Evolutionary conservation across 2,329 filamentous ascomycete species (phyloP), one percentile per base, ranked within the genome.

Genomic region (Fonsecaea monophora): DNA sequence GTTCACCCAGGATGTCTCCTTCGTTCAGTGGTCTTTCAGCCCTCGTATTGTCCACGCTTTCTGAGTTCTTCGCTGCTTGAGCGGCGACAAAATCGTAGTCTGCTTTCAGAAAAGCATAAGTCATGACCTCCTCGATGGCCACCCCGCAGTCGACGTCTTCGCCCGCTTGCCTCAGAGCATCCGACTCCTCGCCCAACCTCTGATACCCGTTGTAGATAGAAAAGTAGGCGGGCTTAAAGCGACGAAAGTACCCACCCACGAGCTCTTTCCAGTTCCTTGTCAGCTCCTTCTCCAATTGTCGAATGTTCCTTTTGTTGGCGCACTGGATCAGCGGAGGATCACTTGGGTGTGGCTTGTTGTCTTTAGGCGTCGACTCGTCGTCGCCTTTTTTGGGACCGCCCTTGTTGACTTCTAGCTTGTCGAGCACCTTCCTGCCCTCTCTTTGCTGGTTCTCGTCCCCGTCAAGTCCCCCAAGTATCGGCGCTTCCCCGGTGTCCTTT

Each of bases 1-100:
- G 86, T 50, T 85, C 81, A 37, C 92, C 92, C 3, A 97, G 85
- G 53, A 97, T 88, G 77, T 97, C 94, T 74, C 94, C 88, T 70
- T 90, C 86, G 79, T 97, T 97, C 56, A 97, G 82, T 0, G 94
- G 93, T 30, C 86, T 83, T 75, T 97, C 94, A 53, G 87, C 85
- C 18, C 88, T 82, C 48, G 89, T 86, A 3, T 87, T 83, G 73
- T 96, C 91, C 69, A 82, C 59, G 38, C 60, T 68, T 70, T 90
- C 86, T 0, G 89, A 85, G n/a, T 89, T 85, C 77, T 96, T 96
- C 54, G 87, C 86, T 4, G 93, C 93, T 79, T 98, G 94, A 0
- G 92, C 93, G 5, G 90, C 87, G 62, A 98, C 89, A 75, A 99
- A 99, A 79, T 98, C 94, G 60, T 97, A 87, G 77, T 99, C 95